Percentiles rank a stretch among this genome's conserved stretches.
Evolutionary conservation across 2,329 filamentous ascomycete species (phyloP).

Genomic region (Fusarium falciforme): DNA sequence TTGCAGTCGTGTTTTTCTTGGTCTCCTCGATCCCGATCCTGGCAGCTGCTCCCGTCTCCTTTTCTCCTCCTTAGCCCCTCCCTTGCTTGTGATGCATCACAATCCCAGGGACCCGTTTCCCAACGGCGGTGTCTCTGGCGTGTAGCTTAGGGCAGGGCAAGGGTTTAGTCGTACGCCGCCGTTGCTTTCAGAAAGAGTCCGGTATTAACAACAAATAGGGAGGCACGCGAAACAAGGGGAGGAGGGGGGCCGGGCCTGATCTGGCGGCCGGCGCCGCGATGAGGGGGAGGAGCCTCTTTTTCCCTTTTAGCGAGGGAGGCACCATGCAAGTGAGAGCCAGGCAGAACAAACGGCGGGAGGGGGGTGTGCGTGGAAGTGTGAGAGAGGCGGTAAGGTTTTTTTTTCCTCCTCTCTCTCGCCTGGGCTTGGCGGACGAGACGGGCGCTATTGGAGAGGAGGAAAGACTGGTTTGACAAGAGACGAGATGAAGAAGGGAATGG

Average conservation of each 20-base stretch:
- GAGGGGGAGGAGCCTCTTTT: neutral
- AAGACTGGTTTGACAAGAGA: neutral
- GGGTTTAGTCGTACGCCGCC: constrained; percentile 1
- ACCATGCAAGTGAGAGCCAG: neutral
- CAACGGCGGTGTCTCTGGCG: constrained; percentile 2
- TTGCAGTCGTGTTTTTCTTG: neutral
- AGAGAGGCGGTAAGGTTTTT: neutral
- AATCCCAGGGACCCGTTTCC: constrained; percentile 32
- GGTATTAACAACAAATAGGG: neutral
- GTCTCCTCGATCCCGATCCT: neutral
- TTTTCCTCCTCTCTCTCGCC: neutral
- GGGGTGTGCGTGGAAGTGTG: neutral
- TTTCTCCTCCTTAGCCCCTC: neutral
- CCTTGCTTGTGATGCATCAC: constrained; percentile 1
- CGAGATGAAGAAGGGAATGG: neutral
- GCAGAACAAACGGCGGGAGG: neutral
- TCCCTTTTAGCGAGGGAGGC: neutral
- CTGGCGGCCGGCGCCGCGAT: neutral
- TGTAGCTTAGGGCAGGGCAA: constrained; percentile 26
- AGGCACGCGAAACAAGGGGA: neutral
- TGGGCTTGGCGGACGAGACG: neutral
- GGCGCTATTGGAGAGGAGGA: neutral
- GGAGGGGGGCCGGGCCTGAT: neutral
- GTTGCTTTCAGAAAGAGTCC: neutral
- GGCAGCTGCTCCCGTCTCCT: neutral